A percentile compares a stretch with the other conserved stretches of the same genome.
Conservation (phyloP, 2,329 filamentous ascomycete species). For the Fusarium lateritium region DNA sequence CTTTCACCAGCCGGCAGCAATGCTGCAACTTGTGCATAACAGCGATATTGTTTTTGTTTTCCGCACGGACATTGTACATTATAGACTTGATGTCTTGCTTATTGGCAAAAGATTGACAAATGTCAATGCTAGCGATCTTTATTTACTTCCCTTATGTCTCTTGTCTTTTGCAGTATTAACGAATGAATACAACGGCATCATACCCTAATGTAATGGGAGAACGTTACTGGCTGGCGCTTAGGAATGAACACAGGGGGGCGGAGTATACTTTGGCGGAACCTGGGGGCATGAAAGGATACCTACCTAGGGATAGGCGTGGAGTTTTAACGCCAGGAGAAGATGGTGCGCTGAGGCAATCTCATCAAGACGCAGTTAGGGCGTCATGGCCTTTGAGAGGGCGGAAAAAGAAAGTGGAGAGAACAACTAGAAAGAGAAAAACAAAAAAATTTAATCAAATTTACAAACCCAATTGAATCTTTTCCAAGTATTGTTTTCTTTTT, state of each 20-base stretch:
- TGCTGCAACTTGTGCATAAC: slow-evolving; percentile 34
- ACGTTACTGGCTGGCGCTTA: slow-evolving; percentile 45
- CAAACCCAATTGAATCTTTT: slow-evolving; percentile 5
- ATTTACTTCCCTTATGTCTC: slow-evolving; percentile 31
- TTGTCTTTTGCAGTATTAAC: slow-evolving; percentile 26
- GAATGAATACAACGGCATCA: slow-evolving; percentile 46
- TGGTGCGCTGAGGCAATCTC: background rate
- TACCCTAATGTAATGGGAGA: slow-evolving; percentile 52
- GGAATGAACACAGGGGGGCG: slow-evolving; percentile 31
- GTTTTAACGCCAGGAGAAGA: slow-evolving; percentile 1
- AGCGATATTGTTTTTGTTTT: slow-evolving; percentile 26
- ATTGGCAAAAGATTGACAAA: slow-evolving; percentile 17
- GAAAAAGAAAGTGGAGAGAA: background rate
- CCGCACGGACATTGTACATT: slow-evolving; percentile 41
- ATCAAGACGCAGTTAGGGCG: background rate
- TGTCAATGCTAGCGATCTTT: slow-evolving; percentile 29
- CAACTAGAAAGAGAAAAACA: slow-evolving; percentile 5
- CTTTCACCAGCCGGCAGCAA: slow-evolving; percentile 8
- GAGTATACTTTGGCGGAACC: slow-evolving; percentile 21
- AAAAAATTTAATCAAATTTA: slow-evolving; percentile 7
- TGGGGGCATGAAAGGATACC: slow-evolving; percentile 4
- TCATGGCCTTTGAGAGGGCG: slow-evolving; percentile 1
- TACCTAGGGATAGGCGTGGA: background rate
- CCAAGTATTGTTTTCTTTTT: background rate
- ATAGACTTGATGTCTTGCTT: slow-evolving; percentile 28